Evolutionary conservation across 148 eudicot species (phyloP), one percentile per base, ranked within the genome.

Genomic region (Amaranthus cruentus): DNA sequence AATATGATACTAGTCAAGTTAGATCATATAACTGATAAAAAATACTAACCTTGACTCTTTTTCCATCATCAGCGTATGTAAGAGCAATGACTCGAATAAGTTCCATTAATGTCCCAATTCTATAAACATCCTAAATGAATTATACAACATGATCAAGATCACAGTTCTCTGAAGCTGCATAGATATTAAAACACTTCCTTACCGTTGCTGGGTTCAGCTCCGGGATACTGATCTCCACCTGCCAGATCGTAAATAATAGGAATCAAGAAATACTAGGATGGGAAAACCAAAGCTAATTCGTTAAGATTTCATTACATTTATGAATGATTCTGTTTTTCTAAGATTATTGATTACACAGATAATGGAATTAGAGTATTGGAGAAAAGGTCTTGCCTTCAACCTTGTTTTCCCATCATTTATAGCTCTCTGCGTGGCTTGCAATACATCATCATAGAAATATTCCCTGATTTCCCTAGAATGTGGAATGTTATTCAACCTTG

Each of bases 31-130:
- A n/a, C 60, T 6, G 47, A 62, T 66, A 38, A 52, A 60, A 60
- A 60, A 69, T 68, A 83, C 71, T 53, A 71, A 96, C 99, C 97
- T 96, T 92, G 47, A 96, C 84, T 15, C 90, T 85, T 84, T 88
- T 95, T 68, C 99, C 99, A 78, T 95, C 99, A 77, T 92, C 97
- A 53, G 97, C 99, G 82, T 86, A 95, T 74, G 92, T 75, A 70
- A 95, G 90, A 69, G 99, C 93, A 70, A 95, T 84, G 57, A 81
- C 82, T 55, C 99, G 94, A 77, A 90, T 85, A 68, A 92, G 94
- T 82, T 95, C 99, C 97, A 95, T 86, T 52, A 95, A 81, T 63
- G 99, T 90, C 86, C 99, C 99, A 76, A 95, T 95, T 79, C 99
- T 89, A 84, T 95, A 95, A 71, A 95, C 99, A 84, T 95, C 99